Conservation (phyloP, 2,329 filamentous ascomycete genomes). For the Penicillium sp. region DNA sequence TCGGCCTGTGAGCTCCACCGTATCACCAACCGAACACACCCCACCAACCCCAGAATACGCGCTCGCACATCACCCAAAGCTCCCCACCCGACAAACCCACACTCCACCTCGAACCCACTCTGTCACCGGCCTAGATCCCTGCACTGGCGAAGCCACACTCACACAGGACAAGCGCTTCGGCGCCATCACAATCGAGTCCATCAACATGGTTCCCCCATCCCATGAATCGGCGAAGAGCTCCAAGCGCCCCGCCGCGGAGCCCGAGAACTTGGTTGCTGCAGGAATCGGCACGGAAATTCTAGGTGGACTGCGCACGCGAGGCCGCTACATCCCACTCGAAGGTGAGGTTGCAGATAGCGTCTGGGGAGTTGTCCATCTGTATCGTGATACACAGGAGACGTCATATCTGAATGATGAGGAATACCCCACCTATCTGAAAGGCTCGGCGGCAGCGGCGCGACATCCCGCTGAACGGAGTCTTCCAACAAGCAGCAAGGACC, state of each 20-base stretch:
- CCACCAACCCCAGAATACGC: background rate
- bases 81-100: background rate
- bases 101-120: slow-evolving; percentile 1
- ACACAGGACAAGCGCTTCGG: slow-evolving; percentile 77
- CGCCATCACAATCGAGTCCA: slow-evolving; percentile 74
- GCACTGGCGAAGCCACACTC: slow-evolving; percentile 12
- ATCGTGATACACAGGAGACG: slow-evolving; percentile 79
- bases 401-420: slow-evolving; percentile 56
- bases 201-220: slow-evolving; percentile 64
- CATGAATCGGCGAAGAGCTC: slow-evolving; percentile 25
- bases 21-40: slow-evolving; percentile 4
- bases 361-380: slow-evolving; percentile 93
- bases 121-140: background rate
- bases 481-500: slow-evolving; percentile 20
- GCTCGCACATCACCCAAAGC: slow-evolving; percentile 9
- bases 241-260: slow-evolving; percentile 36
- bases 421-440: slow-evolving; percentile 44
- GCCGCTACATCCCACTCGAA: slow-evolving; percentile 71
- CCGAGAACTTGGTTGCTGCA: slow-evolving; percentile 47
- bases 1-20: slow-evolving; percentile 18
- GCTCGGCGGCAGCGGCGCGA: slow-evolving; percentile 38
- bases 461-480: slow-evolving; percentile 22
- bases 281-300: slow-evolving; percentile 53
- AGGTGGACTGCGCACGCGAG: slow-evolving; percentile 78
- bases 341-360: slow-evolving; percentile 74